These are phyloP conservation scores for Coemansia sp. DNA, from an alignment of 192 early-diverging fungal species.

Conservation along the genomic window DNA sequence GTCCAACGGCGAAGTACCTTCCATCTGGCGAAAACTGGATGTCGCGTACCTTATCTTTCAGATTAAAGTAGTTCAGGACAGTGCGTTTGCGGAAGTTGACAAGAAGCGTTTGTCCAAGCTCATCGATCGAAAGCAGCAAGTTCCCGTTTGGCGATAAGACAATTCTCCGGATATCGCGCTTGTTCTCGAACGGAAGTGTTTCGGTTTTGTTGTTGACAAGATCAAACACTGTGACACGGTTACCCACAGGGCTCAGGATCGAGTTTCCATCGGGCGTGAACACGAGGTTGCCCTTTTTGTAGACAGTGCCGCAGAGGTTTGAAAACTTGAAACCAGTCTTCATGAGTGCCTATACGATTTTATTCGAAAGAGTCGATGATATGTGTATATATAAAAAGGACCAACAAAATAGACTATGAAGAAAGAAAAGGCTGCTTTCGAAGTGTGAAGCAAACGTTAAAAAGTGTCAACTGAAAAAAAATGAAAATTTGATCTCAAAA, in stretches of 20 bases:
- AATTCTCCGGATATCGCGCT: constrained; percentile 84
- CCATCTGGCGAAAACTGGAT: constrained; percentile 94
- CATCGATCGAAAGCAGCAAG: constrained; percentile 89
- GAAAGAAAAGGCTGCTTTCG: background rate
- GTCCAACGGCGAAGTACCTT: constrained; percentile 79
- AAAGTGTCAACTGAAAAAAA: background rate
- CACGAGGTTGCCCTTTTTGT: constrained; percentile 91
- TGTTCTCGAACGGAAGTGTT: constrained; percentile 93
- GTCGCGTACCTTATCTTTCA: constrained; percentile 78
- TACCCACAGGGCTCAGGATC: constrained; percentile 93
- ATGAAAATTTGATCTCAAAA: background rate
- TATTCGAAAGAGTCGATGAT: background rate
- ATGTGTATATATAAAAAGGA: background rate
- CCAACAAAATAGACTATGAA: background rate
- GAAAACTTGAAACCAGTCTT: constrained; percentile 78
- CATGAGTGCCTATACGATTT: constrained; percentile 38
- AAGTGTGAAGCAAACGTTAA: background rate
- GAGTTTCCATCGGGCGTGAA: constrained; percentile 96
- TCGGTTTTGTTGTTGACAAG: constrained; percentile 88
- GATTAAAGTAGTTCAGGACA: constrained; percentile 87
- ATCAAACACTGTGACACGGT: constrained; percentile 94
- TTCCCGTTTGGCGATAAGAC: constrained; percentile 87
- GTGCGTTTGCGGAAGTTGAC: constrained; percentile 84
- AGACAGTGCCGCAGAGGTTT: constrained; percentile 97
- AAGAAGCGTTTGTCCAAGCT: constrained; percentile 85